Conservation (phyloP, 805 yeast genomes). For the Monosporozyma servazzii region DNA sequence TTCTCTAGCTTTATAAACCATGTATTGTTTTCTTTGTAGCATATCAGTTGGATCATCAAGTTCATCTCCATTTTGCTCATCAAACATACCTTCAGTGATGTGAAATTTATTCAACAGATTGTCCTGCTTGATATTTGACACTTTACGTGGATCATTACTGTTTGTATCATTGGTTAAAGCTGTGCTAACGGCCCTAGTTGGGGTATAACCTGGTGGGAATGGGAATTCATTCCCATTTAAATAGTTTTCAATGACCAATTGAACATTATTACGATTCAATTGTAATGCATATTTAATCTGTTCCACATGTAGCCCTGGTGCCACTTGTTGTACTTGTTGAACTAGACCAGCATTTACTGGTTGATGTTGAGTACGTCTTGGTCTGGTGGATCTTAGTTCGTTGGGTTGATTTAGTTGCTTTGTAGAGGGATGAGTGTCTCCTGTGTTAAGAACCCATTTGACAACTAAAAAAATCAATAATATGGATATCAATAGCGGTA, state of each 20-base stretch:
- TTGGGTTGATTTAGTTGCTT: not conserved
- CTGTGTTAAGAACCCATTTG: constrained; percentile 51
- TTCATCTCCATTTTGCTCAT: constrained; percentile 4
- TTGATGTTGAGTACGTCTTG: constrained; percentile 6
- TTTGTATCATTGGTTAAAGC: not conserved
- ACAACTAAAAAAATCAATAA: constrained; percentile 48
- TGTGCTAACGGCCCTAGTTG: constrained; percentile 3
- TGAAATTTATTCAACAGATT: constrained; percentile 23
- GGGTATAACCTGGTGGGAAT: constrained; percentile 37
- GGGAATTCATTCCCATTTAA: constrained; percentile 57
- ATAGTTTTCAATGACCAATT: constrained; percentile 64
- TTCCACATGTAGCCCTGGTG: constrained; percentile 58
- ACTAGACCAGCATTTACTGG: not conserved
- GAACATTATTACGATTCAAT: constrained; percentile 61
- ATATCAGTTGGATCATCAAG: constrained; percentile 15
- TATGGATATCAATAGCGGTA: constrained; percentile 9
- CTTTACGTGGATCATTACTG: constrained; percentile 23
- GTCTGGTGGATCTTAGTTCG: not conserved
- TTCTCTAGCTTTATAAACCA: constrained; percentile 52
- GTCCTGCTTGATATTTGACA: constrained; percentile 25
- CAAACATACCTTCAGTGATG: constrained; percentile 14
- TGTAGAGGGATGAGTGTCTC: constrained; percentile 41
- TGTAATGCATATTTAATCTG: constrained; percentile 70
- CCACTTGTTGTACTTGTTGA: constrained; percentile 56
- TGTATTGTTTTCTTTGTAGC: constrained; percentile 26